These are phyloP conservation scores for Jimgerdemannia lactiflua DNA, from an alignment of 192 early-diverging fungal species.

Conservation along the genomic window DNA sequence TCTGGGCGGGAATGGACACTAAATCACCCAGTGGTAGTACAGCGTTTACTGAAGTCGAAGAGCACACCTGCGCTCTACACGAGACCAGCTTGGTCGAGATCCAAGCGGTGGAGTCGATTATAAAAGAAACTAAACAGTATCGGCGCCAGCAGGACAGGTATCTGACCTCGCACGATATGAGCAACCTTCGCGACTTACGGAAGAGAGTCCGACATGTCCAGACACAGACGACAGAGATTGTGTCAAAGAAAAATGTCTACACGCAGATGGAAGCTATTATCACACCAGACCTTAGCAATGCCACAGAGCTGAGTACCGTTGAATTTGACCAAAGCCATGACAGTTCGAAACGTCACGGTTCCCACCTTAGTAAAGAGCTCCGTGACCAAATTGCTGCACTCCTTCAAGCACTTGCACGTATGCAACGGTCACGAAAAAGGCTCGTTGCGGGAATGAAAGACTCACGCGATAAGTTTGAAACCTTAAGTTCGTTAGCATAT, in stretches of 20 bases:
- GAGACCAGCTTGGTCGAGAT: constrained; percentile 7
- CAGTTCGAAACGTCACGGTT: neutral
- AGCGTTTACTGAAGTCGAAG: constrained; percentile 13
- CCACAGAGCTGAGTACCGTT: neutral
- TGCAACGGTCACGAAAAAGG: constrained; percentile 22
- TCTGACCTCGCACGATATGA: neutral
- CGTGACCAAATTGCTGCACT: neutral
- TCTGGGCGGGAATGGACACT: neutral
- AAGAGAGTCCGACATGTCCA: constrained; percentile 27
- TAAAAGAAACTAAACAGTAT: neutral
- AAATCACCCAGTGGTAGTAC: constrained; percentile 16
- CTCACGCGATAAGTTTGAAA: constrained; percentile 46
- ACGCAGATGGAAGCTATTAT: neutral
- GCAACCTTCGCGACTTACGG: neutral
- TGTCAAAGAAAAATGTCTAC: neutral
- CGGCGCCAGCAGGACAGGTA: too few relatives aligned
- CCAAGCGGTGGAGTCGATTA: constrained; percentile 4
- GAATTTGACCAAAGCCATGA: neutral
- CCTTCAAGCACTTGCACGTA: neutral
- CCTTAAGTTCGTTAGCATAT: constrained; percentile 43
- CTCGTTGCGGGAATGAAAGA: constrained; percentile 45
- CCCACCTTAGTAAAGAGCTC: neutral
- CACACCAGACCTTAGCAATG: neutral
- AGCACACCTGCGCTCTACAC: constrained; percentile 26
- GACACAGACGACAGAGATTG: constrained; percentile 12